Evolutionary conservation across 192 early-diverging fungal genomes (phyloP).

Genomic region (Spizellomyces sp.): DNA sequence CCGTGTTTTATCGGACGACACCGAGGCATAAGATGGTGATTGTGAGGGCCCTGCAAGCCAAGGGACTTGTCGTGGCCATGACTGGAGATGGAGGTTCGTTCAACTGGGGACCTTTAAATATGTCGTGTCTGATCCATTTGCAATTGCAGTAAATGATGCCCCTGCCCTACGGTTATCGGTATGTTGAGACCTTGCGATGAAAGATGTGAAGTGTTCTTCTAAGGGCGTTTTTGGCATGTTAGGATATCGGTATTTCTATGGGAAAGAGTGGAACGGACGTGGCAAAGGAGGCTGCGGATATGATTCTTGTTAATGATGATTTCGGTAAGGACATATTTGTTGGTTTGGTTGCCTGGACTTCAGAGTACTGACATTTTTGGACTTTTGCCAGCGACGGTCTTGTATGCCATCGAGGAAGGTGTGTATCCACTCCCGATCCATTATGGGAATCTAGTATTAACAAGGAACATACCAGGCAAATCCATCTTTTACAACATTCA

Average conservation of each 20-base stretch:
- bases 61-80: slow-evolving; percentile 91
- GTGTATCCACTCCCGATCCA: slow-evolving; percentile 2
- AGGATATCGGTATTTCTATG: slow-evolving; percentile 97
- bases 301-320: slow-evolving; percentile 97
- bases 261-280: slow-evolving; percentile 95
- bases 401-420: slow-evolving; percentile 95
- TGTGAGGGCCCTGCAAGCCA: slow-evolving; percentile 82
- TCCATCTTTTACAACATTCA: slow-evolving; percentile 98
- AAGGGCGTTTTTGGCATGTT: background rate
- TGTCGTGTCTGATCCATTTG: background rate
- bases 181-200: background rate
- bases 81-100: slow-evolving; percentile 81
- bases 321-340: slow-evolving; percentile 49
- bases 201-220: background rate
- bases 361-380: background rate
- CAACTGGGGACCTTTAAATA: background rate
- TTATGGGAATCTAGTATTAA: background rate
- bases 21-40: slow-evolving; percentile 93
- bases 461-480: slow-evolving; percentile 63
- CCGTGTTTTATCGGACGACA: slow-evolving; percentile 69
- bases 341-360: no score
- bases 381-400: slow-evolving; percentile 67
- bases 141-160: slow-evolving; percentile 80
- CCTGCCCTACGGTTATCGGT: slow-evolving; percentile 85
- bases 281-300: slow-evolving; percentile 93